Conservation (phyloP, 2,329 filamentous ascomycete species). For the Ceratocystis colombiana region DNA sequence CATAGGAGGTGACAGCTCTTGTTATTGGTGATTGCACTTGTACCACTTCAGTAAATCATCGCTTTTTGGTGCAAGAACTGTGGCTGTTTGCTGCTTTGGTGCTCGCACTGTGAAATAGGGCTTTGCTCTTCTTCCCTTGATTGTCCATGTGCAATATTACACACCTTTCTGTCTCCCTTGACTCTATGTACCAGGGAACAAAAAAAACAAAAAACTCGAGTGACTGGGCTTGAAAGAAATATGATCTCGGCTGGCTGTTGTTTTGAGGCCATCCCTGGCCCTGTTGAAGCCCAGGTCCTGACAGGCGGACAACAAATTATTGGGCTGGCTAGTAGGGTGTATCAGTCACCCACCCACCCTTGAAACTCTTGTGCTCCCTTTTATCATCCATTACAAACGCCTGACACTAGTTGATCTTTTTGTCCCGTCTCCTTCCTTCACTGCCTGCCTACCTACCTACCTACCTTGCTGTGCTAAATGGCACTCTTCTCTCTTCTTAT, state of each 20-base stretch:
- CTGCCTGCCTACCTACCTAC: not conserved
- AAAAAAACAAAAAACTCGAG: too few species aligned
- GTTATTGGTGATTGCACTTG: not conserved
- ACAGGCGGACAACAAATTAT: not conserved
- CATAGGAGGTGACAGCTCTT: not conserved
- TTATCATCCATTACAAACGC: not conserved
- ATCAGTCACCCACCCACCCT: not conserved
- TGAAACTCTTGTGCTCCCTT: slow-evolving; percentile 3
- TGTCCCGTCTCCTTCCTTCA: not conserved
- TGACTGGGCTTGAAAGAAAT: too few species aligned
- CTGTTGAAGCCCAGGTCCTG: not conserved
- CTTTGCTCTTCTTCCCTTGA: too few species aligned
- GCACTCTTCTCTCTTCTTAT: not conserved
- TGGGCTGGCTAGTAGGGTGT: not conserved
- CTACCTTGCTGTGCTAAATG: not conserved
- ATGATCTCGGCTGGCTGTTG: not conserved
- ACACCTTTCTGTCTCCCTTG: too few species aligned
- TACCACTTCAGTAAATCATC: not conserved
- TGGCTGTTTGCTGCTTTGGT: too few species aligned
- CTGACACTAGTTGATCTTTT: not conserved
- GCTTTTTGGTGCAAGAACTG: too few species aligned
- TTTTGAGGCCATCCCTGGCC: slow-evolving; percentile 11
- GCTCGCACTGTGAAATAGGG: too few species aligned
- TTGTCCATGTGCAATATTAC: too few species aligned
- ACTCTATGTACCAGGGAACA: too few species aligned